phyloP scores from a whole-genome alignment of 108 stramenopile genomes.

The Cyclotella atomus region DNA sequence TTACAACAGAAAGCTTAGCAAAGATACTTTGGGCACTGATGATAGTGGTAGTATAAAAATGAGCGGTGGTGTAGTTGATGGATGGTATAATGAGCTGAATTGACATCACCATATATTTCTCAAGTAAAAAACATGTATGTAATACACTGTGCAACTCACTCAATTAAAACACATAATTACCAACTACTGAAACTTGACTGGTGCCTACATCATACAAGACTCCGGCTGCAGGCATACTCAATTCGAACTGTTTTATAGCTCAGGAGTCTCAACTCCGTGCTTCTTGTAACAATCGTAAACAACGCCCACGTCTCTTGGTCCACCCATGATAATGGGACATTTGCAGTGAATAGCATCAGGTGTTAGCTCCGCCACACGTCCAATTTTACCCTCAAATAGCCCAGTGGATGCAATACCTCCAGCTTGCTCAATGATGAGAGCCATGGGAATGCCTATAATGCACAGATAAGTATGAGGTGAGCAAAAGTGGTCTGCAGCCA shows the following conservation, averaged over 20 bases:
- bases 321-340: constrained; percentile 97
- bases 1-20: constrained; percentile 55
- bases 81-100: not conserved
- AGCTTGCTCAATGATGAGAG: constrained; percentile 97
- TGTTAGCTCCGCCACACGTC: constrained; percentile 89
- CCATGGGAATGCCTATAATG: constrained; percentile 97
- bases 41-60: not conserved
- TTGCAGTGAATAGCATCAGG: constrained; percentile 95
- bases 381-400: constrained; percentile 90
- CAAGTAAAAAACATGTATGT: too few species aligned
- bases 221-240: too few species aligned
- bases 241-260: constrained; percentile 66
- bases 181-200: too few species aligned
- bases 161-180: too few species aligned
- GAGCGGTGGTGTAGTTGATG: not conserved
- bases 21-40: constrained; percentile 3
- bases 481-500: not conserved
- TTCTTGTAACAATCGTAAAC: constrained; percentile 84
- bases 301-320: constrained; percentile 87
- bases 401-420: constrained; percentile 97
- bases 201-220: too few species aligned
- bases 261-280: constrained; percentile 69
- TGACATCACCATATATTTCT: too few species aligned
- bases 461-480: not conserved
- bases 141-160: too few species aligned